Evolutionary conservation across 139 green algal genomes (phyloP).

Genomic region (Coccomyxa sp.): DNA sequence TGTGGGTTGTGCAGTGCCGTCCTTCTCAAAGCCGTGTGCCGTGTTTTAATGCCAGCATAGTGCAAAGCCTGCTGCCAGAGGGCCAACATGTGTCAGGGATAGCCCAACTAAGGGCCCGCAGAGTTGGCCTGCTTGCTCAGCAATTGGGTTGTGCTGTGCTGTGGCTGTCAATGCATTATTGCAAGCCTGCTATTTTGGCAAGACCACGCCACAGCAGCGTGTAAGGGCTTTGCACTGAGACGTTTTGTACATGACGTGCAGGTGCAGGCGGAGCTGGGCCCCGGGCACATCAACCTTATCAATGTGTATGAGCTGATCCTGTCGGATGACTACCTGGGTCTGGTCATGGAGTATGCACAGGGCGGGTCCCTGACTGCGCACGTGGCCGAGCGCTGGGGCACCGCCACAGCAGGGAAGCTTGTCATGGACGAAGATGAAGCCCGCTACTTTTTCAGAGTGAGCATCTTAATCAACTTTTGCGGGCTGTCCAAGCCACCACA

Average conservation of each 20-base stretch:
- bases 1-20: too few species aligned
- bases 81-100: too few species aligned
- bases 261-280: slow-evolving; percentile 14
- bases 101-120: too few species aligned
- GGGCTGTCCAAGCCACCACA: background rate
- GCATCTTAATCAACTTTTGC: background rate
- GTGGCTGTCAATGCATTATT: too few species aligned
- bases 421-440: slow-evolving; percentile 29
- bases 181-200: background rate
- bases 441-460: slow-evolving; percentile 29
- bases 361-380: slow-evolving; percentile 13
- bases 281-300: slow-evolving; percentile 18
- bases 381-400: slow-evolving; percentile 6
- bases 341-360: slow-evolving; percentile 36
- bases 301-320: slow-evolving; percentile 38
- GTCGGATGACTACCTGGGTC: slow-evolving; percentile 37
- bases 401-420: background rate
- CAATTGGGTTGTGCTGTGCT: too few species aligned
- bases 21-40: too few species aligned
- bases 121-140: too few species aligned
- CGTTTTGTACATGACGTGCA: too few species aligned
- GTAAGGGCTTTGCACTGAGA: too few species aligned
- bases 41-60: too few species aligned
- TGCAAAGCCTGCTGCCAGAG: too few species aligned
- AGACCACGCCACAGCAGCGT: background rate